Evolutionary conservation across 306 rosid species (phyloP).

Genomic region (Vigna unguiculata): DNA sequence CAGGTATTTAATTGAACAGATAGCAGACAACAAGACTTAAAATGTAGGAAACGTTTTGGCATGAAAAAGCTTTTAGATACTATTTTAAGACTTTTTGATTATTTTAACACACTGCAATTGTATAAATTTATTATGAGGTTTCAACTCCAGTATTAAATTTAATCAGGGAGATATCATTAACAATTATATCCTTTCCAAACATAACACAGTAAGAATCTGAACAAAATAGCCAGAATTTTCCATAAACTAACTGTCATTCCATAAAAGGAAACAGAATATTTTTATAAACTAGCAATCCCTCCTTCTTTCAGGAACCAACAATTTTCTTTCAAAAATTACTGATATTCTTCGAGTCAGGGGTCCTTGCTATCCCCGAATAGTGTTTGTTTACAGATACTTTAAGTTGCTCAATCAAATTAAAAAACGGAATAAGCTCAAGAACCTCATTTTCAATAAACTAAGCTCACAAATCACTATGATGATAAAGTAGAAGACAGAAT

Average conservation of each 20-base stretch:
- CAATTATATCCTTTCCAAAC: slow-evolving; percentile 32
- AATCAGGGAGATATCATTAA: slow-evolving; percentile 26
- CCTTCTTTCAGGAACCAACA: slow-evolving; percentile 14
- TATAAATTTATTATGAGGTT: slow-evolving; percentile 32
- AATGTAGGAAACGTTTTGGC: slow-evolving; percentile 6
- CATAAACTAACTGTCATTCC: slow-evolving; percentile 15
- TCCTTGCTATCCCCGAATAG: neutral
- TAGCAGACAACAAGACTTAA: slow-evolving; percentile 27
- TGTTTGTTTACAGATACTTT: neutral
- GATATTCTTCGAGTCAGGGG: slow-evolving; percentile 5
- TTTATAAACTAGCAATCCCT: neutral
- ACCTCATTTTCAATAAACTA: neutral
- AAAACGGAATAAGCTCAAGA: neutral
- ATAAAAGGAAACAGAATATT: slow-evolving; percentile 3
- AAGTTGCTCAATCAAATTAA: slow-evolving; percentile 10
- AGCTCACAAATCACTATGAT: slow-evolving; percentile 23
- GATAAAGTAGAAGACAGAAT: slow-evolving; percentile 24
- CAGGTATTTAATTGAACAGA: neutral
- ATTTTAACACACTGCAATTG: neutral
- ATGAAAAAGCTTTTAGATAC: neutral
- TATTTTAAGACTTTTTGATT: slow-evolving; percentile 17
- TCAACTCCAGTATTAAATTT: slow-evolving; percentile 16
- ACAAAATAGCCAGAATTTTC: slow-evolving; percentile 32
- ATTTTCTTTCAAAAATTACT: slow-evolving; percentile 1
- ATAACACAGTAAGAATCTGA: slow-evolving; percentile 28